Percentiles rank a stretch among this genome's conserved stretches.
Evolutionary conservation across 2,329 filamentous ascomycete species (phyloP).

Genomic region (Tolypocladium endophyticum): DNA sequence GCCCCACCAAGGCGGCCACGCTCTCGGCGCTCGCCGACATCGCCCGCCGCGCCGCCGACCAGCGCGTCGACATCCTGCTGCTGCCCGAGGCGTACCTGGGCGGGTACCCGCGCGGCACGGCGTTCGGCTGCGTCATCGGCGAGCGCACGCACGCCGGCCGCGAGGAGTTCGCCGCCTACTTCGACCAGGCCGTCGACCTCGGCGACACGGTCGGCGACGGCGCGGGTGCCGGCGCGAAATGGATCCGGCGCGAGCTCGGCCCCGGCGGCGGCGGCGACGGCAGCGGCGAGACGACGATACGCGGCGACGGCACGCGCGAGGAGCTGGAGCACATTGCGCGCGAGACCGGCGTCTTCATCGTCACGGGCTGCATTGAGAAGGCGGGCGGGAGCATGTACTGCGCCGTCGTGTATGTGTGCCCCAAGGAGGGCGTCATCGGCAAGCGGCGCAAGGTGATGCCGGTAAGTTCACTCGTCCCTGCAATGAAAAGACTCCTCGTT

Average conservation of each 20-base stretch:
- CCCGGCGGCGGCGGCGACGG: constrained; percentile 5
- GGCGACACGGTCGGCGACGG: constrained; percentile 59
- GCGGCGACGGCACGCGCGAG: constrained; percentile 60
- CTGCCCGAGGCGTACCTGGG: constrained; percentile 91
- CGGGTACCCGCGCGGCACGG: constrained; percentile 75
- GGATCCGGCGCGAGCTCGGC: constrained; percentile 52
- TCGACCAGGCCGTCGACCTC: constrained; percentile 67
- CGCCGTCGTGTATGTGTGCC: constrained; percentile 71
- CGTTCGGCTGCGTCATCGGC: constrained; percentile 68
- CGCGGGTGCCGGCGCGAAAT: constrained; percentile 60
- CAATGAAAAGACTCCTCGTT: background rate
- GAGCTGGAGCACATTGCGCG: constrained; percentile 64
- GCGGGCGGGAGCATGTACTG: constrained; percentile 80
- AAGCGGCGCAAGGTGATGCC: constrained; percentile 93
- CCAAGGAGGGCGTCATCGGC: constrained; percentile 59
- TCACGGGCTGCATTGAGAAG: constrained; percentile 70
- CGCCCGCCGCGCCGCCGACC: constrained; percentile 49
- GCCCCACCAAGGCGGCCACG: constrained; percentile 44
- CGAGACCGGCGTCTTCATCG: constrained; percentile 72
- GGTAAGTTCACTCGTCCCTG: constrained; percentile 31
- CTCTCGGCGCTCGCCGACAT: constrained; percentile 54
- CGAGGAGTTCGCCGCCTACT: constrained; percentile 76
- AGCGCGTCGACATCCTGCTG: constrained; percentile 57
- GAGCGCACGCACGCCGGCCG: constrained; percentile 57
- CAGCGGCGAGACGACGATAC: constrained; percentile 23